Base-by-base conservation (phyloP, 1,139 yeast species). In the Candida sanyaensis region DNA sequence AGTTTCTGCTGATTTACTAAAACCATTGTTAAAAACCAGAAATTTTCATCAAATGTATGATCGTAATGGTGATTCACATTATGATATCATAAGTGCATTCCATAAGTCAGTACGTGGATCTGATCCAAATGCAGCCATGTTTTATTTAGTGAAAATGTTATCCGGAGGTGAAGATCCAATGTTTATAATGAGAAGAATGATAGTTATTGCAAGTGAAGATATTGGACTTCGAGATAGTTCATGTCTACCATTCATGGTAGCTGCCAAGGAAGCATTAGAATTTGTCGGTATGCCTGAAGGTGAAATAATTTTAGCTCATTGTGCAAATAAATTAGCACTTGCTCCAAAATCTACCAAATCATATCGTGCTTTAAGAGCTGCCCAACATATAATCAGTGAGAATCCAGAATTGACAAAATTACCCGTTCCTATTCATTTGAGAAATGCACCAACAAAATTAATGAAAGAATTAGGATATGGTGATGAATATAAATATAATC, bases 221-320 rank as follows among this genome's bases (percentile, higher is more conserved):
- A 73, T 91, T 31, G 97, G 97, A 0, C 68, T 88, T 3, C 71
- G 88, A 9, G 98, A 95, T 64, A 89, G 92, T 48, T 66, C 87
- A 0, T 84, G 96, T 57, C 69, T 95, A 38, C 96, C 98, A 1
- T 85, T 93, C 66, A 93, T 96, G 1, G 78, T 88, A 2, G 84
- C 97, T 0, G 82, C 96, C 0, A 89, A 87, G 61, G 90, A 89
- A 44, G 92, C 97, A 0, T 83, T 89, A 4, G 95, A 90, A 66
- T 90, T 88, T 65, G 78, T 93, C n/a, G 99, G 99, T 0, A 77
- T 93, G 80, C 99, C 99, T 0, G 99, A 95, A 62, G 96, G 96
- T 2, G 97, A 93, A 62, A 76, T 89, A 32, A 83, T 91, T 3
- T 69, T 93, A 42, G 99, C 93, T 0, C 99, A 93, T 58, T 90